Percentiles rank a stretch among this genome's conserved stretches.
Conservation (phyloP, 139 green algal species). For the Tetradesmus obliquus region DNA sequence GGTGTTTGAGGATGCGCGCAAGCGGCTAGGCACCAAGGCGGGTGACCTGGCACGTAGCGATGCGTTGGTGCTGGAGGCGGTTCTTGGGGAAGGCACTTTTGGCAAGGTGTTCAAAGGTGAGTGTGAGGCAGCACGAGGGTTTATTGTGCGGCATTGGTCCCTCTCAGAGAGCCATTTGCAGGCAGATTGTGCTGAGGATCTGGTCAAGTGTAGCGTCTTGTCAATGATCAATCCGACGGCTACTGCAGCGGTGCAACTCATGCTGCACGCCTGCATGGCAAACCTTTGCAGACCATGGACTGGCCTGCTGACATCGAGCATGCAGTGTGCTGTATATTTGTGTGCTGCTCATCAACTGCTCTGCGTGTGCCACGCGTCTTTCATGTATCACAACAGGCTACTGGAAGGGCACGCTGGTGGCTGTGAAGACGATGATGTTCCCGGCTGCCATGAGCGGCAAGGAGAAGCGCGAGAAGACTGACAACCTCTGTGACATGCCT, state of each 20-base stretch:
- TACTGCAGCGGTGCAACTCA: too few relatives aligned
- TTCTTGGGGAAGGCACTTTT: conserved; percentile 48
- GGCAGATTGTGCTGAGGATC: too few relatives aligned
- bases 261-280: too few relatives aligned
- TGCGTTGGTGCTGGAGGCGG: conserved; percentile 33
- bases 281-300: too few relatives aligned
- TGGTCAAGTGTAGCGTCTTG: too few relatives aligned
- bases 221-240: too few relatives aligned
- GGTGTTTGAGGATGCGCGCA: conserved; percentile 42
- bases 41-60: conserved; percentile 36
- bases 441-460: conserved; percentile 3
- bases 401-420: conserved; percentile 55
- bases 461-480: conserved; percentile 43
- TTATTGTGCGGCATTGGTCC: not conserved
- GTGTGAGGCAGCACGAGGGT: not conserved
- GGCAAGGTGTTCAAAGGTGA: conserved; percentile 50
- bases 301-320: too few relatives aligned
- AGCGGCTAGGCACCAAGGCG: conserved; percentile 20
- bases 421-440: conserved; percentile 59
- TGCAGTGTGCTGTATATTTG: too few relatives aligned
- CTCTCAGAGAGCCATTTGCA: too few relatives aligned
- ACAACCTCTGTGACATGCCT: not conserved
- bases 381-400: not conserved
- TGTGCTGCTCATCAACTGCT: too few relatives aligned
- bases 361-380: too few relatives aligned